Evolutionary conservation across 495 filamentous ascomycete genomes (phyloP), one percentile per base, ranked within the genome.

Genomic region (Hypoxylon rickii): DNA sequence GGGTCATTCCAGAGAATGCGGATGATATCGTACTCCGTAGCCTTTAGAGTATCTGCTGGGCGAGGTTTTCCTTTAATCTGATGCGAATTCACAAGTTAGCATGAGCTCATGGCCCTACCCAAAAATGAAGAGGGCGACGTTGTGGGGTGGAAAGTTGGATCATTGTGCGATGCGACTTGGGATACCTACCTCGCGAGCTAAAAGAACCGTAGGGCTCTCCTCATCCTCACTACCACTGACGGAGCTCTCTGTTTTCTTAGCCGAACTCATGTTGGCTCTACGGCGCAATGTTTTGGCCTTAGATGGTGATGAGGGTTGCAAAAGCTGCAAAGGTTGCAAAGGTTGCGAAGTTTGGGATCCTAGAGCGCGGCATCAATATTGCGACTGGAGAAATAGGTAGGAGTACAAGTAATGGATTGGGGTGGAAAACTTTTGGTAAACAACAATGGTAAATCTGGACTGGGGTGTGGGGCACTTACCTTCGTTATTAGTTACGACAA

Each of bases 1-100:
- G 77, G 75, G n/a, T 82, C 79, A 10, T 70, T 79, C 86, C 87
- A 89, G 13, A 89, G 77, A 16, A 84, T 83, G 64, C 82, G 79
- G 19, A 87, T 74, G 1, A 81, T 72, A 55, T 89, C 86, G 61
- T 86, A 89, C 34, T 79, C 69, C 0, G 81, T 74, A 19, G 79
- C 85, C 50, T 77, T 79, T 26, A 75, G 61, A 2, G 80, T 76
- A 42, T 83, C 80, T 17, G 58, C 33, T 7, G 61, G 63, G 12
- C 60, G 55, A 1, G 34, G 43, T 7, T 51, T 31, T 3, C 17
- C 31, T 45, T 46, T 49, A 19, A 63, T 43, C 76, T 20, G 83
- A 80, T 8, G 79, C 84, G 56, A 12, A 82, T 80, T 13, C 79
- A 82, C 3, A 69, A 69, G 44, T 87, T 81, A 22, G 73, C 71